Conservation (phyloP, 345 rosid genomes). For the Pelargonium nanum region DNA sequence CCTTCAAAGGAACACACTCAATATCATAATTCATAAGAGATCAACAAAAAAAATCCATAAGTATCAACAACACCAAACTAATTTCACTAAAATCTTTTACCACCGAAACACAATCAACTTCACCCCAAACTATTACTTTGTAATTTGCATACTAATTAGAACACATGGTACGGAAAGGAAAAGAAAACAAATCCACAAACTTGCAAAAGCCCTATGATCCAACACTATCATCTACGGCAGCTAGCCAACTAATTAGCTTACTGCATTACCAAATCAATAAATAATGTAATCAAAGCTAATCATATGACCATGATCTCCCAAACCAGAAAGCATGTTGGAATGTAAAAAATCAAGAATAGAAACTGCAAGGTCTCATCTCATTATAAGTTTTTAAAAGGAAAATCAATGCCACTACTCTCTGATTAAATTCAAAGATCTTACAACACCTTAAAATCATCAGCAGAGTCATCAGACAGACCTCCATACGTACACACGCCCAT, state of each 20-base stretch:
- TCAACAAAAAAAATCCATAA: slow-evolving; percentile 12
- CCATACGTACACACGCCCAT: slow-evolving; percentile 4
- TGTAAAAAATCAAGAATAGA: too few relatives aligned
- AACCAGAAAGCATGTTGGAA: too few relatives aligned
- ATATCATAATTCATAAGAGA: too few relatives aligned
- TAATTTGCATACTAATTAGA: too few relatives aligned
- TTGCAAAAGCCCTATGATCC: not conserved
- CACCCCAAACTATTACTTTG: not conserved
- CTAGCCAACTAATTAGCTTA: too few relatives aligned
- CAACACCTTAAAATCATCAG: not conserved
- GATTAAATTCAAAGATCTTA: not conserved
- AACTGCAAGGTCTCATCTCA: too few relatives aligned
- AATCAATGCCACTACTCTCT: not conserved
- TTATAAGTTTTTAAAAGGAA: too few relatives aligned
- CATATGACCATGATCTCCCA: not conserved
- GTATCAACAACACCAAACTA: slow-evolving; percentile 10
- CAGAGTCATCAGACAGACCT: slow-evolving; percentile 5
- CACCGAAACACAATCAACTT: not conserved
- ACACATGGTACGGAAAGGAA: too few relatives aligned
- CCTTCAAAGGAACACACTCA: too few relatives aligned
- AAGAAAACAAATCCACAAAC: not conserved
- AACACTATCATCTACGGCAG: too few relatives aligned
- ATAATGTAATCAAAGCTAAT: not conserved
- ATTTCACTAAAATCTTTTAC: not conserved
- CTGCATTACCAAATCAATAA: not conserved